These are phyloP conservation scores for Hypocrella siamensis DNA, from an alignment of 2,329 filamentous ascomycete species.

Conservation along the genomic window DNA sequence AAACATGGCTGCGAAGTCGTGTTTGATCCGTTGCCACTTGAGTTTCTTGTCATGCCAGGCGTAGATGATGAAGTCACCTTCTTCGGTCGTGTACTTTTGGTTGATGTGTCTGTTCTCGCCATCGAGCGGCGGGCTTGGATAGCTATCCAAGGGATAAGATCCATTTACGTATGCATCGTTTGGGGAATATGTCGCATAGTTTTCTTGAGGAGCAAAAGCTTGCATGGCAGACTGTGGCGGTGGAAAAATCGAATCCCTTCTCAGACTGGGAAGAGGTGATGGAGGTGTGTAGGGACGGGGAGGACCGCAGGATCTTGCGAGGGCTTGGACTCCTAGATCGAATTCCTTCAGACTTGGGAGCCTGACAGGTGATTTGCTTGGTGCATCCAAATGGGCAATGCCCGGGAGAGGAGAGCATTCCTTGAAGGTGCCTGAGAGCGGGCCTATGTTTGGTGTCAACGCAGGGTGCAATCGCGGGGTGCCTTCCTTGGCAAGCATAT, in stretches of 20 bases:
- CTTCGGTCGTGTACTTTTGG: slow-evolving; percentile 26
- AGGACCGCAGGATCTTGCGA: slow-evolving; percentile 16
- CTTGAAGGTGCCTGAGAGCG: slow-evolving; percentile 8
- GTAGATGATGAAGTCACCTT: slow-evolving; percentile 28
- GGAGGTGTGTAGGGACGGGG: slow-evolving; percentile 11
- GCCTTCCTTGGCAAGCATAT: too few species aligned
- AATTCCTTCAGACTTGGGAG: slow-evolving; percentile 22
- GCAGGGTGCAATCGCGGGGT: slow-evolving; percentile 2
- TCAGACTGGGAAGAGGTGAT: slow-evolving; percentile 13
- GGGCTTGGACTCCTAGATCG: slow-evolving; percentile 20
- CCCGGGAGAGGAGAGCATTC: slow-evolving; percentile 12
- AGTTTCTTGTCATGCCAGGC: slow-evolving; percentile 27
- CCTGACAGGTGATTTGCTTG: slow-evolving; percentile 8
- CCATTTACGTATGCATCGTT: slow-evolving; percentile 10
- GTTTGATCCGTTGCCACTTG: slow-evolving; percentile 24
- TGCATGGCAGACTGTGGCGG: slow-evolving; percentile 10
- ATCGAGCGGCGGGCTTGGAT: slow-evolving; percentile 20
- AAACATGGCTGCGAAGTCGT: slow-evolving; percentile 22
- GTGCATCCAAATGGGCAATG: slow-evolving; percentile 6
- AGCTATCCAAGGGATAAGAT: slow-evolving; percentile 11
- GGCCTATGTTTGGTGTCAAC: slow-evolving; percentile 4
- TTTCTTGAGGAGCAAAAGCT: slow-evolving; percentile 8
- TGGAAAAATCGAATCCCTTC: slow-evolving; percentile 9
- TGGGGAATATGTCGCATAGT: slow-evolving; percentile 9
- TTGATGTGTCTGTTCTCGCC: slow-evolving; percentile 23